Base-by-base conservation (phyloP, 129 eudicot genomes). In the Saussurea involucrata region DNA sequence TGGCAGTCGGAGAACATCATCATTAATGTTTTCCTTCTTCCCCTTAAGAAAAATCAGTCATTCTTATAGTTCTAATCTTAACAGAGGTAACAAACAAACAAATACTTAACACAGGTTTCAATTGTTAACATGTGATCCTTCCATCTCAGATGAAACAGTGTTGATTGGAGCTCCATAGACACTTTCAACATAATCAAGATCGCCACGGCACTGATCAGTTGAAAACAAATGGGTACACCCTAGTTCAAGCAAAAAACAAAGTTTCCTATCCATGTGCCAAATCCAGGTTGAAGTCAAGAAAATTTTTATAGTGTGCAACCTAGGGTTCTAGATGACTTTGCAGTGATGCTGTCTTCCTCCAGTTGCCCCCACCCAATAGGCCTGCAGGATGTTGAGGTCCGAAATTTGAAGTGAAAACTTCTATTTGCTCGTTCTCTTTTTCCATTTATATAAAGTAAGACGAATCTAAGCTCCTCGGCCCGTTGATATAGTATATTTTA, bases 281-380 rank as follows among this genome's bases (percentile, higher is more conserved):
- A 69, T 6, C 69, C 58, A 33, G 78, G 33, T 58, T 8, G 20
- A 58, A 66, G 68, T 31, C 18, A 29, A 73, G 6, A 5, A 53
- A 73, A 33, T 6, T 53, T 27, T 3, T 24, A 58, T 27, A 63
- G 32, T 20, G 31, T 24, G 34, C 61, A 78, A 78, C 27, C 64
- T 78, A 78, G 71, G 82, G 82, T 78, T 69, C 57, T 33, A 34
- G 15, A 21, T 22, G 22, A 60, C 31, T 21, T 60, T 60, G 53
- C 37, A 29, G 24, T 33, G 69, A 21, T 74, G 32, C n/a, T n/a
- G n/a, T n/a, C n/a, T n/a, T n/a, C n/a, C n/a, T n/a, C n/a, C n/a
- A n/a, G n/a, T n/a, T n/a, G n/a, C n/a, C n/a, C n/a, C n/a, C n/a
- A n/a, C n/a, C n/a, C n/a, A n/a, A n/a, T n/a, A n/a, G n/a, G n/a